Conservation (phyloP, 495 filamentous ascomycete species). For the Beverwykella pulmonaria region DNA sequence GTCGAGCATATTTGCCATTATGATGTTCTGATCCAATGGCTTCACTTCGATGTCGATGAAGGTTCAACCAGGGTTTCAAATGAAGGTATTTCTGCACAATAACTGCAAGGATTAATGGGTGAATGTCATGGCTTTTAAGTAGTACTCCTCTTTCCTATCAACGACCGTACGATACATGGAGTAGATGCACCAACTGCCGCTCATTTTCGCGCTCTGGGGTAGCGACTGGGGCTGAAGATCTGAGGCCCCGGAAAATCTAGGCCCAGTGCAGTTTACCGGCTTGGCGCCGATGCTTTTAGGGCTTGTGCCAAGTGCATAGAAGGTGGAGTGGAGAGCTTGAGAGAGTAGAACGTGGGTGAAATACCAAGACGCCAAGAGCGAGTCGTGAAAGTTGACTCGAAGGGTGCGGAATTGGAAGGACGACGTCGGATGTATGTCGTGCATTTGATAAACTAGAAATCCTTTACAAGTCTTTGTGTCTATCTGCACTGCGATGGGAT, state of each 20-base stretch:
- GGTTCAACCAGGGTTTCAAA: too few relatives aligned
- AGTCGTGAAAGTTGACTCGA: background rate
- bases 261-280: background rate
- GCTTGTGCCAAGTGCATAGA: background rate
- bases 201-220: background rate
- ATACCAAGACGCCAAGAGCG: background rate
- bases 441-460: too few relatives aligned
- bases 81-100: too few relatives aligned
- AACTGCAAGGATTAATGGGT: too few relatives aligned
- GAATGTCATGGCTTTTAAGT: too few relatives aligned
- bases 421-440: too few relatives aligned
- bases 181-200: too few relatives aligned
- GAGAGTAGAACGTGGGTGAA: too few relatives aligned
- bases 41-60: too few relatives aligned
- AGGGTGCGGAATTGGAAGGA: background rate
- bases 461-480: too few relatives aligned
- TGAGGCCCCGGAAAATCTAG: background rate
- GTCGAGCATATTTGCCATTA: background rate
- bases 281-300: conserved; percentile 2
- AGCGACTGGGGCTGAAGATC: too few relatives aligned
- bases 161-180: background rate
- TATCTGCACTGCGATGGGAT: too few relatives aligned
- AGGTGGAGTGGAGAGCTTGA: background rate
- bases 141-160: background rate
- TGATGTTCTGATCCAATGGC: background rate